Conservation (phyloP, 2,329 filamentous ascomycete genomes). For the Aspergillus piperis region DNA sequence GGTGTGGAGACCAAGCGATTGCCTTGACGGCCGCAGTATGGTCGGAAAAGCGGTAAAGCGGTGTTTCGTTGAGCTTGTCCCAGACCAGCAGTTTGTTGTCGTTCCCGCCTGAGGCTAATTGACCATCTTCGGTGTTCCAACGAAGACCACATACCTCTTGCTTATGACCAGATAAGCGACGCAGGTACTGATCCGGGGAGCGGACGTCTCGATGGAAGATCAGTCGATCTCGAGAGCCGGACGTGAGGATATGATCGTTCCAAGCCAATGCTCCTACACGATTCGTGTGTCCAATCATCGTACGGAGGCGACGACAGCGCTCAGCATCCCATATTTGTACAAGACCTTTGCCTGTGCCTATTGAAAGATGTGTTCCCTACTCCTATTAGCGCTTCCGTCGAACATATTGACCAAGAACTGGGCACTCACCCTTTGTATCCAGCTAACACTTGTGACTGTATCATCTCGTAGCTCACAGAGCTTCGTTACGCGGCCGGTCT, state of each 20-base stretch:
- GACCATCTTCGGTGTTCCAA: slow-evolving; percentile 95
- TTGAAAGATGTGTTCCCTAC: slow-evolving; percentile 85
- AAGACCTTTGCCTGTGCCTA: slow-evolving; percentile 89
- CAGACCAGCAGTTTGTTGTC: slow-evolving; percentile 99
- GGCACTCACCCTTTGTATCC: slow-evolving; percentile 78
- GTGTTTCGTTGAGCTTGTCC: slow-evolving; percentile 92
- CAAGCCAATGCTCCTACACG: slow-evolving; percentile 92
- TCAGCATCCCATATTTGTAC: slow-evolving; percentile 99
- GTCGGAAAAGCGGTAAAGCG: slow-evolving; percentile 89
- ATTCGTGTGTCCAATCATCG: slow-evolving; percentile 95
- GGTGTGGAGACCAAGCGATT: slow-evolving; percentile 96
- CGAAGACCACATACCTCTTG: slow-evolving; percentile 96
- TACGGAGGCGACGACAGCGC: slow-evolving; percentile 77
- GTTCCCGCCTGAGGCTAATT: slow-evolving; percentile 92
- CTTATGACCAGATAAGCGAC: slow-evolving; percentile 88
- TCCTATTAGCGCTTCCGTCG: slow-evolving; percentile 14
- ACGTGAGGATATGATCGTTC: slow-evolving; percentile 97
- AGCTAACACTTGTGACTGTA: slow-evolving; percentile 92
- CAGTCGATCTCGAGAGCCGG: slow-evolving; percentile 85
- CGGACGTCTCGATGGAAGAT: slow-evolving; percentile 97
- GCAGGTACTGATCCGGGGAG: slow-evolving; percentile 84
- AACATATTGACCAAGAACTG: neutral
- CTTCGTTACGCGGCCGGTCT: slow-evolving; percentile 86
- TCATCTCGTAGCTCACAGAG: slow-evolving; percentile 91
- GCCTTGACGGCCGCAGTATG: slow-evolving; percentile 97